These are phyloP conservation scores for Phytophthora ramorum DNA, from an alignment of 352 stramenopile species.

Conservation along the genomic window DNA sequence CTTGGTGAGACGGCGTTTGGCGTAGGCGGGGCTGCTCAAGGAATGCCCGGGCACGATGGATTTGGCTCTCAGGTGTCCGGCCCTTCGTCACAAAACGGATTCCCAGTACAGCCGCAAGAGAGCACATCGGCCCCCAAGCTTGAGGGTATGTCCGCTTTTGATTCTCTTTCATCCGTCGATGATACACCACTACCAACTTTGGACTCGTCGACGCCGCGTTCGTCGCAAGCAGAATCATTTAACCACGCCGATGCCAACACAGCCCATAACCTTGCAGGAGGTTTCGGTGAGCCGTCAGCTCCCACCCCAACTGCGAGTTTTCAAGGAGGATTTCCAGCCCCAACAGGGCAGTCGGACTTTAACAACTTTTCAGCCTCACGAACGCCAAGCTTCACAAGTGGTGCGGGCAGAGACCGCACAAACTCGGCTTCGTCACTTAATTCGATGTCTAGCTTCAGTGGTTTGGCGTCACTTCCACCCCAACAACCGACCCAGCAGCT, in stretches of 20 bases:
- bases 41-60: constrained; percentile 7
- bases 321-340: constrained; percentile 22
- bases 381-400: constrained; percentile 17
- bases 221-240: constrained; percentile 33
- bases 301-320: constrained; percentile 22
- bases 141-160: constrained; percentile 71
- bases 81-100: constrained; percentile 29
- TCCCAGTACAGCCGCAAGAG: constrained; percentile 23
- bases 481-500: constrained; percentile 29
- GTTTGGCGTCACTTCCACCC: constrained; percentile 23
- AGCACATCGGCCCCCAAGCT: constrained; percentile 23
- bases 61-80: constrained; percentile 23
- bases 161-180: constrained; percentile 41
- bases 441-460: constrained; percentile 50
- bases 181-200: constrained; percentile 46
- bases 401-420: constrained; percentile 33
- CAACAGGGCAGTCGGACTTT: constrained; percentile 22
- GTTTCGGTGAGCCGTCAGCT: constrained; percentile 16
- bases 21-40: constrained; percentile 2
- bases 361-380: constrained; percentile 19
- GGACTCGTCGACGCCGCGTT: constrained; percentile 27
- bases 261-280: constrained; percentile 7
- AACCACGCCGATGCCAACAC: constrained; percentile 14
- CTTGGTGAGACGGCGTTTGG: constrained; percentile 73
- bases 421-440: constrained; percentile 52